A percentile compares a stretch with the other conserved stretches of the same genome.
Evolutionary conservation across 805 yeast genomes (phyloP).

Genomic region (Grigorovia transvaalensis): DNA sequence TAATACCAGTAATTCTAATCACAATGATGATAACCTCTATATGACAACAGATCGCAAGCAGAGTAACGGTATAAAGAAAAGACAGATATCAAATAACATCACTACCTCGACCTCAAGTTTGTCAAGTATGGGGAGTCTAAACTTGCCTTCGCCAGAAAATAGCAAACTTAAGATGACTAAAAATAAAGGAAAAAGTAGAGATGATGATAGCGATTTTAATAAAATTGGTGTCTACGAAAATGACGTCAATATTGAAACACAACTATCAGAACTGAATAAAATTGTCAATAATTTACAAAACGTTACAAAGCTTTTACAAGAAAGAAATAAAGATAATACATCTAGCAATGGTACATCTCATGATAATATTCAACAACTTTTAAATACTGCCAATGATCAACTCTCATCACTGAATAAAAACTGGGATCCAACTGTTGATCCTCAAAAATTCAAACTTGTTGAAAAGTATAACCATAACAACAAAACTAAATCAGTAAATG

Average conservation of each 20-base stretch:
- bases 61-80: not conserved
- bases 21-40: not conserved
- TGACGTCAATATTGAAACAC: not conserved
- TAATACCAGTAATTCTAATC: not conserved
- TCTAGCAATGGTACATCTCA: not conserved
- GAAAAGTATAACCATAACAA: conserved; percentile 3
- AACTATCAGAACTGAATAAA: not conserved
- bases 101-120: not conserved
- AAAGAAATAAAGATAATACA: not conserved
- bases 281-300: not conserved
- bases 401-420: conserved; percentile 7
- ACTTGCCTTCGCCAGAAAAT: not conserved
- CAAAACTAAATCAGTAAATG: not conserved
- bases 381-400: conserved; percentile 12
- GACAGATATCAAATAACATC: not conserved
- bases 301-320: not conserved
- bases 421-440: conserved; percentile 18
- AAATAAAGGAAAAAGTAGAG: not conserved
- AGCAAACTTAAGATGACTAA: not conserved
- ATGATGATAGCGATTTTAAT: not conserved
- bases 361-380: conserved; percentile 8
- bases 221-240: conserved; percentile 1
- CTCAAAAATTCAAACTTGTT: not conserved
- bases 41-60: not conserved
- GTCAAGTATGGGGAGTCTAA: not conserved